Evolutionary conservation across 129 eudicot species (phyloP).

Genomic region (Smallanthus sonchifolius): DNA sequence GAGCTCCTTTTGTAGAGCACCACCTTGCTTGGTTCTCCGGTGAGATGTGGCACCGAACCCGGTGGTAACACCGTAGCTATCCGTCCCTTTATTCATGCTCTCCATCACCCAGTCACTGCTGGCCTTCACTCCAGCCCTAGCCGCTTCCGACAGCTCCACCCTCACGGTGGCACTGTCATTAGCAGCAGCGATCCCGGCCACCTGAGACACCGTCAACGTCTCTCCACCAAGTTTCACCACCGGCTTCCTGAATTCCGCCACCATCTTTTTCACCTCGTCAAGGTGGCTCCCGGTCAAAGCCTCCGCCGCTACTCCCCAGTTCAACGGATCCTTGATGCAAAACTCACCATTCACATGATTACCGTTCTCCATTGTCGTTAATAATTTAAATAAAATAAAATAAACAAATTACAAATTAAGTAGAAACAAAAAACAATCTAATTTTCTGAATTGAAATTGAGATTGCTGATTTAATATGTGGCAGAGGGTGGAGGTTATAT

Average conservation of each 20-base stretch:
- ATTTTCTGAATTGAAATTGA: background rate
- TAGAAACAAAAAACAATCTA: background rate
- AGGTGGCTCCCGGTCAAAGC: conserved; percentile 60
- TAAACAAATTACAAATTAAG: background rate
- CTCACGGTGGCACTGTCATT: conserved; percentile 7
- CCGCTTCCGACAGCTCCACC: conserved; percentile 33
- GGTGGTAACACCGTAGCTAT: conserved; percentile 40
- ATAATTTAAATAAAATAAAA: background rate
- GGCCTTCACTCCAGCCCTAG: conserved; percentile 37
- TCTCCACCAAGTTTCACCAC: conserved; percentile 61
- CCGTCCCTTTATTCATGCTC: conserved; percentile 39
- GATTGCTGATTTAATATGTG: background rate
- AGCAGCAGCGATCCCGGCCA: conserved; percentile 52
- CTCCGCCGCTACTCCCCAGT: conserved; percentile 64
- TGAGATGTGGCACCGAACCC: conserved; percentile 42
- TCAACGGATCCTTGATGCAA: conserved; percentile 51
- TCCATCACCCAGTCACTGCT: conserved; percentile 47
- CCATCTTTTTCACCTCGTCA: conserved; percentile 69
- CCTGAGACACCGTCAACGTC: conserved; percentile 56
- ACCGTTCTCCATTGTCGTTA: conserved; percentile 7
- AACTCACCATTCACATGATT: conserved; percentile 23
- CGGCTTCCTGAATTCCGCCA: conserved; percentile 58
- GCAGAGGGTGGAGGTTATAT: background rate
- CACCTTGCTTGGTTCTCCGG: conserved; percentile 37
- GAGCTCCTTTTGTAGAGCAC: conserved; percentile 41